Base-by-base conservation (phyloP, 2,329 filamentous ascomycete genomes). In the Beauveria brongniartii region DNA sequence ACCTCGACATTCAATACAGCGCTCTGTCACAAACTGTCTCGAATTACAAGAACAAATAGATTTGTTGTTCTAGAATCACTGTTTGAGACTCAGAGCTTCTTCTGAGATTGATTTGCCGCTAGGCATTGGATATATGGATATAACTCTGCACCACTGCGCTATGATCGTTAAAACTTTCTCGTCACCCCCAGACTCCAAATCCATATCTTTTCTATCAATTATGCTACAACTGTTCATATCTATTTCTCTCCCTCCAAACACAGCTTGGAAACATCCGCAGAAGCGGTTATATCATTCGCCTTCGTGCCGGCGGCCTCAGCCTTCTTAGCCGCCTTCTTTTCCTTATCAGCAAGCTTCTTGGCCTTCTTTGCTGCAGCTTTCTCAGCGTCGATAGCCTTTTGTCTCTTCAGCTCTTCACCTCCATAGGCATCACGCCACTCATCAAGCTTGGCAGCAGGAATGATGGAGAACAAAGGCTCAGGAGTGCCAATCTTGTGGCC, bases 401-500 rank as follows among this genome's bases (percentile, higher is more conserved):
- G 86, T 68, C 89, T 88, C 69, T 87, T 87, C 46, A 86, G 78
- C 68, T 81, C 78, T 68, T 80, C 78, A n/a, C 80, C 80, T 64
- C 90, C 85, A 67, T 87, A 96, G 66, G 83, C 82, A 64, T 88
- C 84, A 62, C 88, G 86, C 92, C 92, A 96, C 72, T 93, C 89
- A 56, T 88, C 84, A 52, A 89, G 86, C 78, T 92, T 93, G 73
- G 90, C 87, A 10, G 87, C 80, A 65, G 92, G 89, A 69, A 96
- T 96, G 59, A 82, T 83, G n/a, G 84, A 84, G 76, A 96, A 96
- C 37, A 96, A 80, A 47, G 91, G 88, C 65, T 85, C 83, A 0
- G 92, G 85, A 70, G 88, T 88, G 66, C 91, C 90, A 65, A 97
- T 88, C 71, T 87, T 88, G 77, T 96, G 91, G 61, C 88, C 89